phyloP scores from a whole-genome alignment of 2,329 filamentous ascomycete genomes.

The Cladosporium sp. region DNA sequence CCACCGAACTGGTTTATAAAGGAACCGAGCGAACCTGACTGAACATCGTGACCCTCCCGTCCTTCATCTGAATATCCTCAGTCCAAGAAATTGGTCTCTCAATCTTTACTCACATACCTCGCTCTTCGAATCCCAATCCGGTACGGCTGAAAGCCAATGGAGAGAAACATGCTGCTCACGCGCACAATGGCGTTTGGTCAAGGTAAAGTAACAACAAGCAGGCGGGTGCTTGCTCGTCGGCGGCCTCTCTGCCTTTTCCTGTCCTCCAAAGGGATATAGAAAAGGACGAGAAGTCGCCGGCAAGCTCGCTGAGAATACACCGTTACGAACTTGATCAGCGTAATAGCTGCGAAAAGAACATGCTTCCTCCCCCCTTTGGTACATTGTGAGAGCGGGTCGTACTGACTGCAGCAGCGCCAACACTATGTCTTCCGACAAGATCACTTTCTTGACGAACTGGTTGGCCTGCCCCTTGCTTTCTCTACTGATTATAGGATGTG shows the following conservation, averaged over 20 bases:
- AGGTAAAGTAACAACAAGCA: slow-evolving; percentile 47
- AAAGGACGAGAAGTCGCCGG: neutral
- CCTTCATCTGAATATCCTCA: neutral
- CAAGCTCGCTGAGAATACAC: slow-evolving; percentile 67
- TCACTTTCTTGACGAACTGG: slow-evolving; percentile 83
- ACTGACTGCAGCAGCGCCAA: slow-evolving; percentile 48
- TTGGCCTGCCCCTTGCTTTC: slow-evolving; percentile 36
- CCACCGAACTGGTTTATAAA: neutral
- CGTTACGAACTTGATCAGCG: slow-evolving; percentile 80
- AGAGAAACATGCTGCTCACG: slow-evolving; percentile 5
- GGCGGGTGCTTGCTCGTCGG: slow-evolving; percentile 39
- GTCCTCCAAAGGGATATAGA: neutral
- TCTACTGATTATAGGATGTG: neutral
- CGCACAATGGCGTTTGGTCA: slow-evolving; percentile 33
- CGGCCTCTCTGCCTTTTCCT: slow-evolving; percentile 21
- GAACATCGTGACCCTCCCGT: neutral
- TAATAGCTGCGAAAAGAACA: slow-evolving; percentile 85
- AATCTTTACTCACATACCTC: neutral
- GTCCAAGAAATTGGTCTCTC: neutral
- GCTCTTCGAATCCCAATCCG: neutral
- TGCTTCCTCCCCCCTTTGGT: slow-evolving; percentile 59
- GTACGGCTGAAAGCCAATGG: slow-evolving; percentile 11
- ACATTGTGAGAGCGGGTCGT: neutral
- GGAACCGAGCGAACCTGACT: neutral
- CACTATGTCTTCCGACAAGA: slow-evolving; percentile 78